Evolutionary conservation across 164 flowering plant genomes (phyloP).

Genomic region (grape (Vitis vinifera)): ASM3070453v1 NC_081806.1:8870501-8871000

Average conservation of each 20-base stretch:
- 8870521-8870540: slow-evolving; percentile 56
- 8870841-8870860: slow-evolving; percentile 78
- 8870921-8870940: slow-evolving; percentile 9
- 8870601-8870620: slow-evolving; percentile 96
- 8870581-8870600: slow-evolving; percentile 85
- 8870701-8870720: slow-evolving; percentile 73
- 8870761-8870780: slow-evolving; percentile 91
- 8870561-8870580: slow-evolving; percentile 57
- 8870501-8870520: slow-evolving; percentile 56
- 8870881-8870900: slow-evolving; percentile 81
- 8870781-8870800: slow-evolving; percentile 70
- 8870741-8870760: slow-evolving; percentile 39
- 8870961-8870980: slow-evolving; percentile 34
- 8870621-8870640: slow-evolving; percentile 83
- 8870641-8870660: slow-evolving; percentile 35
- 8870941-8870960: background rate
- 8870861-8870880: slow-evolving; percentile 75
- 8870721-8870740: slow-evolving; percentile 28
- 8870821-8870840: slow-evolving; percentile 95
- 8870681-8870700: slow-evolving; percentile 72
- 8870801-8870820: slow-evolving; percentile 50
- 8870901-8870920: slow-evolving; percentile 27
- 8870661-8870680: slow-evolving; percentile 71
- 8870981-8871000: slow-evolving; percentile 43
- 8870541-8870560: slow-evolving; percentile 71